These are phyloP conservation scores for rapeseed (Brassica napus) DNA, from an alignment of 345 rosid species.

Conservation along the genomic window DNA sequence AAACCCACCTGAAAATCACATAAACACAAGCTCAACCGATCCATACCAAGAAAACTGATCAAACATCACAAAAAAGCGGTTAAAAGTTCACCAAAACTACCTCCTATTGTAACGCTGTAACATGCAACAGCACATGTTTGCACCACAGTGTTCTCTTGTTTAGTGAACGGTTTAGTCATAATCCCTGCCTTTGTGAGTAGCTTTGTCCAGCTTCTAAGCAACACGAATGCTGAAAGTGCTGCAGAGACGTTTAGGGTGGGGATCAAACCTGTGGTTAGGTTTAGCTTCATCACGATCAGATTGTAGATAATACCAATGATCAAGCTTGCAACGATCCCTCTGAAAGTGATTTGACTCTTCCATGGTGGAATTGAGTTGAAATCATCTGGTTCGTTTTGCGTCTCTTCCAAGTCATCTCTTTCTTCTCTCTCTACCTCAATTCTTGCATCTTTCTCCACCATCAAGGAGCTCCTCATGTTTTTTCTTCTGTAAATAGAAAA, in stretches of 20 bases:
- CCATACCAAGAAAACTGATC: neutral
- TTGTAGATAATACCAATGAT: slow-evolving; percentile 76
- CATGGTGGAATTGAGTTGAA: slow-evolving; percentile 65
- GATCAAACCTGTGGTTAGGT: slow-evolving; percentile 86
- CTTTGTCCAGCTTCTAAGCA: slow-evolving; percentile 75
- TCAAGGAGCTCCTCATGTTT: slow-evolving; percentile 23
- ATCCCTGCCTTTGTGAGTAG: slow-evolving; percentile 70
- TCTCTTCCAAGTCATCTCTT: slow-evolving; percentile 45
- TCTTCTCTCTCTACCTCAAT: slow-evolving; percentile 29
- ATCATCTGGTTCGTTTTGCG: slow-evolving; percentile 41
- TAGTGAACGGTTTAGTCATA: slow-evolving; percentile 65
- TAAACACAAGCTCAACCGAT: neutral
- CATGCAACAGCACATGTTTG: slow-evolving; percentile 97
- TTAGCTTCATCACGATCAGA: slow-evolving; percentile 88
- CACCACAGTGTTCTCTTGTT: slow-evolving; percentile 86
- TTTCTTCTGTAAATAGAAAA: neutral
- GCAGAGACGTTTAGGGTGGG: slow-evolving; percentile 97
- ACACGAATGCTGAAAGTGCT: slow-evolving; percentile 77
- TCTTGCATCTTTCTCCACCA: slow-evolving; percentile 27
- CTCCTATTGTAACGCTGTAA: slow-evolving; percentile 88
- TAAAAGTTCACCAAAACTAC: slow-evolving; percentile 37
- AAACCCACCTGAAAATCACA: slow-evolving; percentile 71
- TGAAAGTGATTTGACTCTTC: slow-evolving; percentile 67
- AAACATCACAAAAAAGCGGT: neutral
- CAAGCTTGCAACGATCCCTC: slow-evolving; percentile 77